Evolutionary conservation across 164 flowering plant genomes (phyloP), one percentile per base, ranked within the genome.

Genomic region (Aristolochia fimbriata): DNA sequence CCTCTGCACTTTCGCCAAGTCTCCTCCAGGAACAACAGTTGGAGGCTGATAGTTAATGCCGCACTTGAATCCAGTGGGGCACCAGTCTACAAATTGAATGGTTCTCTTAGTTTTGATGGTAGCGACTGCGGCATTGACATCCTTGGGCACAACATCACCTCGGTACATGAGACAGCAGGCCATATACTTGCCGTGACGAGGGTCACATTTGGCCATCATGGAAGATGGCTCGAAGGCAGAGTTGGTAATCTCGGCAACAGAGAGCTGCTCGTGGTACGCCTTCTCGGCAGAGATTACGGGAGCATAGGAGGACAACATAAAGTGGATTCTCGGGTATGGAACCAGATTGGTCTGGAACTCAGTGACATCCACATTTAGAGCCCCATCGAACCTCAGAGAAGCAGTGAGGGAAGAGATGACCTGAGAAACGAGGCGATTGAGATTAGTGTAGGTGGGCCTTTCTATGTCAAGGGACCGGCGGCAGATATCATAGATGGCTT

Each of bases 21-120:
- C 82, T 33, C 84, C 84, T 13, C 82, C 82, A 4, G 84, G 84
- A 30, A 80, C 84, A 65, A 78, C 84, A 51, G 84, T 80, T 17
- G 84, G 84, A 4, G 84, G 84, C 77, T 80, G 84, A 62, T 80
- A 80, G 64, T 80, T 80, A 70, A 80, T 80, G 52, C 82, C 84
- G 13, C 82, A 80, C 70, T 80, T 80, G 73, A 80, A 80, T 1
- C 84, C 84, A 61, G 84, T 80, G 1, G 82, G 82, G 65, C 84
- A 80, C 84, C 84, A 80, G 51, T 80, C 84, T 0, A 78, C 84
- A 63, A 80, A 80, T 70, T 80, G 85, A 62, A 81, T 78, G 13
- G 85, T 78, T 46, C 85, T 63, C 81, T 81, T 81, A 55, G 84
- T 81, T 70, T 81, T 81, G 70, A 81, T 78, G 68, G 84, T 81